These are phyloP conservation scores for Naganishia sp. DNA, from an alignment of 1,284 basidiomycete species.

Conservation along the genomic window DNA sequence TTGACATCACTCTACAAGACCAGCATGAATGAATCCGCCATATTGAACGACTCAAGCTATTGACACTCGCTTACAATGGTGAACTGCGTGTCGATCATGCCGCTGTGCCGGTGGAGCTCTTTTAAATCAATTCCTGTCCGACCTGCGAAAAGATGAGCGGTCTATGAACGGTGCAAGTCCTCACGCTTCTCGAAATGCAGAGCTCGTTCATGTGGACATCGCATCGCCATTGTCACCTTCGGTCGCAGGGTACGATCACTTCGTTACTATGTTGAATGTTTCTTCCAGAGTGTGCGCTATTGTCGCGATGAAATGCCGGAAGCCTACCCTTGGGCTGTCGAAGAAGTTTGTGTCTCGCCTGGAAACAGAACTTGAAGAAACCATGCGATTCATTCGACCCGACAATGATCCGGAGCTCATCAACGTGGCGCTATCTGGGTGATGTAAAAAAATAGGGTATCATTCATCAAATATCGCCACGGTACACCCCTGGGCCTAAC, in stretches of 20 bases:
- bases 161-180: background rate
- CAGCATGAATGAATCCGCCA: background rate
- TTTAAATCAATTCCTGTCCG: background rate
- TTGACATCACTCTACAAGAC: background rate
- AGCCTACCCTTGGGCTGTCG: slow-evolving; percentile 46
- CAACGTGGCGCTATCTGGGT: slow-evolving; percentile 39
- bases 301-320: slow-evolving; percentile 45
- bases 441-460: slow-evolving; percentile 41
- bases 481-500: slow-evolving; percentile 43
- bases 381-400: slow-evolving; percentile 46
- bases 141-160: background rate
- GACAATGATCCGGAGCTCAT: slow-evolving; percentile 51
- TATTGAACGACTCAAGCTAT: background rate
- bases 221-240: slow-evolving; percentile 47
- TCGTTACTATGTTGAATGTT: slow-evolving; percentile 53
- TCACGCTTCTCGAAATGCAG: background rate
- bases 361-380: slow-evolving; percentile 38
- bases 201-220: slow-evolving; percentile 52
- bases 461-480: slow-evolving; percentile 35
- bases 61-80: background rate
- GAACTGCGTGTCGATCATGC: background rate
- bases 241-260: slow-evolving; percentile 46
- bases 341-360: slow-evolving; percentile 44
- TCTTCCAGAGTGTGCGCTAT: slow-evolving; percentile 39
- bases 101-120: background rate